Percentiles rank a stretch among this genome's conserved stretches.
Evolutionary conservation across 2,329 filamentous ascomycete species (phyloP).

Genomic region (Endoconidiophora polonica): DNA sequence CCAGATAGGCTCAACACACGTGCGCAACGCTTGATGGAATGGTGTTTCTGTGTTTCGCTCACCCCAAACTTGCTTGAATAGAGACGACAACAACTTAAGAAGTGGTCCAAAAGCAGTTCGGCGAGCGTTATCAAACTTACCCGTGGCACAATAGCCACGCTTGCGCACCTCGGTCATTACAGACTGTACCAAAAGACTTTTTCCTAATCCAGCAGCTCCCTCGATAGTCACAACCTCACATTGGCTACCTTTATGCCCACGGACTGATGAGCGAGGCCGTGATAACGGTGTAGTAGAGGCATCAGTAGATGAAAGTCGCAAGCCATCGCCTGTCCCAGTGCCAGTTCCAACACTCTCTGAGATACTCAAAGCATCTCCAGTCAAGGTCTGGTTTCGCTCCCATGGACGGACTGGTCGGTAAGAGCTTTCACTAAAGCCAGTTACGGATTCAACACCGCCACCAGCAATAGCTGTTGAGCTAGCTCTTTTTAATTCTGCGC

Average conservation of each 20-base stretch:
- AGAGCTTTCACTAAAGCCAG: slow-evolving; percentile 7
- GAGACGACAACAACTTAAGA: slow-evolving; percentile 45
- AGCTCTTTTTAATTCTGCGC: slow-evolving; percentile 5
- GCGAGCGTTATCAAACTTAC: slow-evolving; percentile 47
- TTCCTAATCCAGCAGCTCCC: slow-evolving; percentile 46
- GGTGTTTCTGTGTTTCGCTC: slow-evolving; percentile 48
- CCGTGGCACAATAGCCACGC: slow-evolving; percentile 47
- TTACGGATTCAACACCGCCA: background rate
- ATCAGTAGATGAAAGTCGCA: slow-evolving; percentile 5
- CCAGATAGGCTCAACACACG: slow-evolving; percentile 48
- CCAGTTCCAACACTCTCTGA: slow-evolving; percentile 25
- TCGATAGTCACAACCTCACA: slow-evolving; percentile 47
- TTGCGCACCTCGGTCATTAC: slow-evolving; percentile 43
- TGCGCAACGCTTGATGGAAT: slow-evolving; percentile 44
- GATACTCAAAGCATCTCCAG: slow-evolving; percentile 30
- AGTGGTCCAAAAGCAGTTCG: slow-evolving; percentile 46
- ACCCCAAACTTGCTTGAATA: slow-evolving; percentile 52
- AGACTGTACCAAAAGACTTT: slow-evolving; percentile 47
- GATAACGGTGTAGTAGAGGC: slow-evolving; percentile 19
- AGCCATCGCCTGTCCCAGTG: slow-evolving; percentile 19
- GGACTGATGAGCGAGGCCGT: slow-evolving; percentile 36
- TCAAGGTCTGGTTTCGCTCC: slow-evolving; percentile 36
- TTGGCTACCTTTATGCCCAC: slow-evolving; percentile 43
- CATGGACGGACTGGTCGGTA: slow-evolving; percentile 25
- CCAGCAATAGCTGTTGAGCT: background rate